phyloP scores from a whole-genome alignment of 352 stramenopile genomes.

The Phytophthora tentaculata region DNA sequence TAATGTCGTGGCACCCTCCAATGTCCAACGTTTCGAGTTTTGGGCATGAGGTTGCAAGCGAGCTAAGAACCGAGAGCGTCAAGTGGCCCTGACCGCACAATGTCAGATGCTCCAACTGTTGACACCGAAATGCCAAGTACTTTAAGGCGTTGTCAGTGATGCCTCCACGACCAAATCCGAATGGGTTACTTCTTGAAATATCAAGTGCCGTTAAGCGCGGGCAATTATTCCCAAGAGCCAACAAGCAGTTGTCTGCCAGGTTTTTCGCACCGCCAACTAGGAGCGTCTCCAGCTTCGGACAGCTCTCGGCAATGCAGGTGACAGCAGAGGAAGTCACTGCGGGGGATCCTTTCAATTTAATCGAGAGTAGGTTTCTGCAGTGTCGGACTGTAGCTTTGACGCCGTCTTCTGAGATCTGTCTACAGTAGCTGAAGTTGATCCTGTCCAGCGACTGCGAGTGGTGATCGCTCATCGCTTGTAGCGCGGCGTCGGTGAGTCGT shows the following conservation, averaged over 20 bases:
- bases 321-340: constrained; percentile 56
- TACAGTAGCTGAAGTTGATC: constrained; percentile 70
- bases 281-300: constrained; percentile 44
- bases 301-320: constrained; percentile 39
- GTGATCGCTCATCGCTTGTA: constrained; percentile 29
- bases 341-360: constrained; percentile 65
- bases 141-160: constrained; percentile 55
- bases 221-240: constrained; percentile 52
- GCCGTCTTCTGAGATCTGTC: constrained; percentile 49
- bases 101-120: constrained; percentile 45
- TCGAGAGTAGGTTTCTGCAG: constrained; percentile 38
- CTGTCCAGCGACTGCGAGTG: constrained; percentile 47
- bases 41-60: constrained; percentile 46
- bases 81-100: constrained; percentile 64
- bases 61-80: constrained; percentile 43
- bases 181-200: constrained; percentile 72
- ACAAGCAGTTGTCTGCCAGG: constrained; percentile 49
- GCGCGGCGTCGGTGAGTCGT: constrained; percentile 48
- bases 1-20: constrained; percentile 62
- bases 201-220: constrained; percentile 48
- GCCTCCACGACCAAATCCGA: constrained; percentile 56
- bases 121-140: constrained; percentile 53
- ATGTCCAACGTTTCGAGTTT: constrained; percentile 61
- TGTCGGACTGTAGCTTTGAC: constrained; percentile 39
- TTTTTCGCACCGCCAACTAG: constrained; percentile 55